A percentile compares a stretch with the other conserved stretches of the same genome.
Conservation (phyloP, 2,329 filamentous ascomycete species). For the Ceratocystis colombiana region DNA sequence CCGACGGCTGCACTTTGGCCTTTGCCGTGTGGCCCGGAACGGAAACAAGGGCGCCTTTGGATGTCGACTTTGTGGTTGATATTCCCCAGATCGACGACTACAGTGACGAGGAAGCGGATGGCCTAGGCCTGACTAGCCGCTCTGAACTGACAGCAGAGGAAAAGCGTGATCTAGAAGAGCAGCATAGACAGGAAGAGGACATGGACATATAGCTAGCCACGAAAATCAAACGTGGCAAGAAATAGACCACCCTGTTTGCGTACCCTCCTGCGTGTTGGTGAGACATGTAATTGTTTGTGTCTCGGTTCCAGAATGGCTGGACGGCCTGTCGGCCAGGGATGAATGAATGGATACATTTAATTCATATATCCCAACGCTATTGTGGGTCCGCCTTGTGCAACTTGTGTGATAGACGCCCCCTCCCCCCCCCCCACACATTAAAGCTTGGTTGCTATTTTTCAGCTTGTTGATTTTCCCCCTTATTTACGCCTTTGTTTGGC, state of each 20-base stretch:
- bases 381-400: neutral
- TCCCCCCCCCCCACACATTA: neutral
- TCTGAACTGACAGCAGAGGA: neutral
- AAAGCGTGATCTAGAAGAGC: neutral
- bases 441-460: slow-evolving; percentile 7
- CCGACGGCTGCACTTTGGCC: slow-evolving; percentile 41
- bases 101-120: slow-evolving; percentile 29
- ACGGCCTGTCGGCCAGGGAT: no score
- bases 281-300: neutral
- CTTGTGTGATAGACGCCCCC: neutral
- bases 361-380: neutral
- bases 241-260: neutral
- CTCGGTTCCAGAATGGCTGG: no score
- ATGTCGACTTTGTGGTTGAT: slow-evolving; percentile 39
- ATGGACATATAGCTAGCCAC: neutral
- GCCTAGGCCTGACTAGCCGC: neutral
- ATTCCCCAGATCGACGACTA: slow-evolving; percentile 40
- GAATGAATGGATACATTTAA: no score
- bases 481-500: slow-evolving; percentile 7
- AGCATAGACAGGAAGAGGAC: neutral
- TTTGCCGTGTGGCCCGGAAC: slow-evolving; percentile 37
- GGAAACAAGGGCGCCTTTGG: slow-evolving; percentile 34
- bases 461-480: slow-evolving; percentile 12
- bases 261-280: neutral
- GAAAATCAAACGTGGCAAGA: neutral